phyloP scores from a whole-genome alignment of 148 eudicot species.

The Camellia granthamiana region DNA sequence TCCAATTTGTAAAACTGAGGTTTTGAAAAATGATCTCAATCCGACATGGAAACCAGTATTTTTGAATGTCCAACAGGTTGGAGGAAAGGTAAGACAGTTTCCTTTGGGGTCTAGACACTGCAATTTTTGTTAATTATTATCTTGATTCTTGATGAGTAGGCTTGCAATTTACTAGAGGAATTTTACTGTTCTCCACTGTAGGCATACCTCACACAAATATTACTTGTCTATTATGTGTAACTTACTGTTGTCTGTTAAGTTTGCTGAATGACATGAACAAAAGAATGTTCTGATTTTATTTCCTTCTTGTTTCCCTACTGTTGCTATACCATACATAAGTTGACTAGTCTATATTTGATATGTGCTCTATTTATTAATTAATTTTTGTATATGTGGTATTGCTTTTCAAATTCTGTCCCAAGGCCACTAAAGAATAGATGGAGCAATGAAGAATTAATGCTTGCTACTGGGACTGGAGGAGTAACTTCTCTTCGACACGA shows the following conservation, averaged over 20 bases:
- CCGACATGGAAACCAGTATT: conserved; percentile 82
- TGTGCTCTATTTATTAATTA: no score
- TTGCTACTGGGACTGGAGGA: no score
- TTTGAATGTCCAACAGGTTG: conserved; percentile 68
- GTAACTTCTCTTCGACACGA: no score
- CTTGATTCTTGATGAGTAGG: no score
- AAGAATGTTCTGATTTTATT: no score
- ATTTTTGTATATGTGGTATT: no score
- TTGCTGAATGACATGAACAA: background rate
- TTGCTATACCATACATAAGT: no score
- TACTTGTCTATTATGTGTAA: background rate
- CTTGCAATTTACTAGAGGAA: background rate
- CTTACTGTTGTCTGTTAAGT: background rate
- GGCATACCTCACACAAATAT: background rate
- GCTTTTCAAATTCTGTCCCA: no score
- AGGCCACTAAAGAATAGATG: no score
- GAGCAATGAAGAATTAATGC: no score
- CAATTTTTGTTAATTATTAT: background rate
- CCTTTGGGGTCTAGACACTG: background rate
- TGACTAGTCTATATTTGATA: no score
- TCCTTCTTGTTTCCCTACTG: no score
- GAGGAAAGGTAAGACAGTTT: conserved; percentile 66
- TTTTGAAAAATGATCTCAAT: conserved; percentile 64
- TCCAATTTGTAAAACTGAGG: conserved; percentile 95
- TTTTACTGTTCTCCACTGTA: background rate